Conservation (phyloP, 192 early-diverging fungal genomes). For the Geranomyces variabilis region DNA sequence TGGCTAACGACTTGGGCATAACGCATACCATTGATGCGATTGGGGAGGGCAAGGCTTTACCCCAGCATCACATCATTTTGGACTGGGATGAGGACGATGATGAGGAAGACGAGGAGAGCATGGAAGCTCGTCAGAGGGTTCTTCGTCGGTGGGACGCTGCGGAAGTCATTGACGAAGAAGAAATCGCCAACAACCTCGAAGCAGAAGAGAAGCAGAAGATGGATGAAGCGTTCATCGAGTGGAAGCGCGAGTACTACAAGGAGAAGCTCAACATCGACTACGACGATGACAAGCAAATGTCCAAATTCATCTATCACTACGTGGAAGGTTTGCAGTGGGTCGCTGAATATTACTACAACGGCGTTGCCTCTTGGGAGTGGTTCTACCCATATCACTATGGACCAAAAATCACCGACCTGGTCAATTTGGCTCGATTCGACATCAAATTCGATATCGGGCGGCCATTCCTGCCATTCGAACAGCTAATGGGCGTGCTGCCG, state of each 20-base stretch:
- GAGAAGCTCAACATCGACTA: conserved; percentile 49
- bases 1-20: conserved; percentile 49
- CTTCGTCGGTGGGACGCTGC: conserved; percentile 57
- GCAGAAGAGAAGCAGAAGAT: conserved; percentile 40
- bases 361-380: conserved; percentile 95
- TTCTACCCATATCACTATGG: conserved; percentile 98
- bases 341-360: conserved; percentile 91
- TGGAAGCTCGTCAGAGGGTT: conserved; percentile 52
- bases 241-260: conserved; percentile 54
- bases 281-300: conserved; percentile 45
- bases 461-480: conserved; percentile 91
- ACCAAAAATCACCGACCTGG: conserved; percentile 75
- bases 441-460: conserved; percentile 80
- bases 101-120: conserved; percentile 61
- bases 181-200: conserved; percentile 30
- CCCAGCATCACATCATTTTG: conserved; percentile 37
- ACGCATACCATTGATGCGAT: conserved; percentile 44
- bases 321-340: conserved; percentile 97
- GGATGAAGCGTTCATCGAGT: conserved; percentile 60
- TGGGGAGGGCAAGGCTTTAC: conserved; percentile 45
- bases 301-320: conserved; percentile 59
- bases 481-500: conserved; percentile 96
- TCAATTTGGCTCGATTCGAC: conserved; percentile 71
- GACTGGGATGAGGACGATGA: conserved; percentile 66
- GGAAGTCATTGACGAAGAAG: conserved; percentile 66